Percentiles rank a stretch among this genome's conserved stretches.
phyloP scores from a whole-genome alignment of 768 basidiomycete genomes.

The Dentipellis fragilis region DNA sequence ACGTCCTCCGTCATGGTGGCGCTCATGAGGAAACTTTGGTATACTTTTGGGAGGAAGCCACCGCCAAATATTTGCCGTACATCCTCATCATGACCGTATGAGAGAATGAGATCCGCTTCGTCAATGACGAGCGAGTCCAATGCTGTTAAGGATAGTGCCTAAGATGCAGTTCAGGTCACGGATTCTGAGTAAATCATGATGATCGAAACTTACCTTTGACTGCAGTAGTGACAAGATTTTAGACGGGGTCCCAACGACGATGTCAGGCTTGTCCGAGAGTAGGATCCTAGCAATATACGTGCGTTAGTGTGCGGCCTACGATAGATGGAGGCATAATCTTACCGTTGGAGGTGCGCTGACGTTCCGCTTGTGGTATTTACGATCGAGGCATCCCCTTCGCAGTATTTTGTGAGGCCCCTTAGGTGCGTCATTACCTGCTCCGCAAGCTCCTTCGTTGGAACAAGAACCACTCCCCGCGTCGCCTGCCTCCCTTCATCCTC shows the following conservation, averaged over 20 bases:
- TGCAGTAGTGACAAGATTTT: constrained; percentile 59
- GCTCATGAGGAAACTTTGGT: constrained; percentile 92
- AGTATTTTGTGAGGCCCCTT: constrained; percentile 58
- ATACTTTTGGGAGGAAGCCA: constrained; percentile 67
- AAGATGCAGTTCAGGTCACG: neutral
- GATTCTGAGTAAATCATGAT: neutral
- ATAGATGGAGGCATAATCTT: constrained; percentile 10
- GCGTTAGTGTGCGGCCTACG: neutral
- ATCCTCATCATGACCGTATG: constrained; percentile 93
- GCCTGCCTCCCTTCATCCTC: constrained; percentile 27
- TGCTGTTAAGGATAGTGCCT: constrained; percentile 56
- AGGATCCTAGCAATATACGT: constrained; percentile 26
- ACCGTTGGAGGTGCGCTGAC: constrained; percentile 65
- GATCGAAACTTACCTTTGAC: constrained; percentile 40
- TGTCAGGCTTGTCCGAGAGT: constrained; percentile 65
- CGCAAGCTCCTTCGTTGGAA: constrained; percentile 87
- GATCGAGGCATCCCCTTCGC: constrained; percentile 60
- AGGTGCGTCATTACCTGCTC: constrained; percentile 80
- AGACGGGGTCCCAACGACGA: constrained; percentile 73
- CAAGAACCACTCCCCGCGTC: constrained; percentile 71
- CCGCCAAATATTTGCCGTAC: constrained; percentile 63
- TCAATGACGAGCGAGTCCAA: constrained; percentile 90
- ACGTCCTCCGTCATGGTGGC: constrained; percentile 98
- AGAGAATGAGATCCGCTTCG: constrained; percentile 94
- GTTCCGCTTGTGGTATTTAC: constrained; percentile 74